Evolutionary conservation across 495 filamentous ascomycete species (phyloP).

Genomic region (Neurospora sp.): DNA sequence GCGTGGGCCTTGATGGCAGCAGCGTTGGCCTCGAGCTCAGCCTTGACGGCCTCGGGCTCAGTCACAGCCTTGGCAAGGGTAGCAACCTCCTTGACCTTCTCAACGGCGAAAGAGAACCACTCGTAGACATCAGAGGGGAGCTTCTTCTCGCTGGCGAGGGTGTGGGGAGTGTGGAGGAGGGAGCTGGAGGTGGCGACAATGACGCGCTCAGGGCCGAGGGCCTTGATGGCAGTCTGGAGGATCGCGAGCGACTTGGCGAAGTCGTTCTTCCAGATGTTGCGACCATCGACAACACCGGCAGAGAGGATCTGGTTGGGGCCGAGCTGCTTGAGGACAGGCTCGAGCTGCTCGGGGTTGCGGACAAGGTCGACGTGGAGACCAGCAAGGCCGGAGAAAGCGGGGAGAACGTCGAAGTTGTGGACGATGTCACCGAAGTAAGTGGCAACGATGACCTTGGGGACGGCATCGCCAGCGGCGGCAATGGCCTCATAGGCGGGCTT

Average conservation of each 20-base stretch:
- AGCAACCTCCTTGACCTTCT: slow-evolving; percentile 88
- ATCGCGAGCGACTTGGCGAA: slow-evolving; percentile 81
- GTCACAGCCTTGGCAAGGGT: slow-evolving; percentile 95
- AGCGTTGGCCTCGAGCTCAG: slow-evolving; percentile 86
- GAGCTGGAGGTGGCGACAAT: slow-evolving; percentile 94
- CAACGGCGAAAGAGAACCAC: slow-evolving; percentile 96
- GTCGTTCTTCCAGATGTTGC: slow-evolving; percentile 99
- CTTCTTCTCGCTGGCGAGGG: slow-evolving; percentile 93
- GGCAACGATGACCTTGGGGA: slow-evolving; percentile 73
- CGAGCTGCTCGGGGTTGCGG: slow-evolving; percentile 94
- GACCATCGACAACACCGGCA: slow-evolving; percentile 89
- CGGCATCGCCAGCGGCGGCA: slow-evolving; percentile 58
- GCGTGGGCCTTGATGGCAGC: slow-evolving; percentile 81
- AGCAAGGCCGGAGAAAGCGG: slow-evolving; percentile 52
- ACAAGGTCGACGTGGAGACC: slow-evolving; percentile 92
- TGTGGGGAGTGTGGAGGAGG: slow-evolving; percentile 95
- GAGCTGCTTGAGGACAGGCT: slow-evolving; percentile 83
- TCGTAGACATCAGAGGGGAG: slow-evolving; percentile 83
- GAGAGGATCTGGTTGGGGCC: slow-evolving; percentile 84
- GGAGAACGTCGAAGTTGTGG: slow-evolving; percentile 89
- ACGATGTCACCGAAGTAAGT: slow-evolving; percentile 99
- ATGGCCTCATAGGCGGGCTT: slow-evolving; percentile 93
- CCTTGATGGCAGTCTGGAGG: slow-evolving; percentile 80
- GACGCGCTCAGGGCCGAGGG: slow-evolving; percentile 90
- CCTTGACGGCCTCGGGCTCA: slow-evolving; percentile 72